Evolutionary conservation across 441 rosid genomes (phyloP).

Genomic region (Eruca vesicaria): DNA sequence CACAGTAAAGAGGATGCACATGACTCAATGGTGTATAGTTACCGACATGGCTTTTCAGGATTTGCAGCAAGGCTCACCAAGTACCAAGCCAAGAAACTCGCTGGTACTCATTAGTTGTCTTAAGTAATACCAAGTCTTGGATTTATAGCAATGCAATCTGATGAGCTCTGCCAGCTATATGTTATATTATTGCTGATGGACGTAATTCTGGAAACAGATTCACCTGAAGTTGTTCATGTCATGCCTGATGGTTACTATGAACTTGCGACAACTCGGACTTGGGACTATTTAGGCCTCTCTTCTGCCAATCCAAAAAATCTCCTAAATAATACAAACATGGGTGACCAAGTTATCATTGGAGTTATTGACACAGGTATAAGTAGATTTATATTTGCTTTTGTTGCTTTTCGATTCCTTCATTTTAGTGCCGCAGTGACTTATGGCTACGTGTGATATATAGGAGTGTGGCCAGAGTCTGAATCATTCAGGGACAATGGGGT

Average conservation of each 20-base stretch:
- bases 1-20: background rate
- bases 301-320: background rate
- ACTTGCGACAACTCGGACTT: background rate
- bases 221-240: background rate
- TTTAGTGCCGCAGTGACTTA: background rate
- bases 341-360: background rate
- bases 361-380: background rate
- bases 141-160: background rate
- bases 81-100: background rate
- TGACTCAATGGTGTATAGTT: background rate
- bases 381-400: background rate
- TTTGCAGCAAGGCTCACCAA: background rate
- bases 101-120: background rate
- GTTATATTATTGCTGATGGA: background rate
- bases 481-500: slow-evolving; percentile 51
- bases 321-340: background rate
- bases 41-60: background rate
- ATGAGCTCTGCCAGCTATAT: background rate
- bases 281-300: background rate
- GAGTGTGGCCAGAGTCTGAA: slow-evolving; percentile 52
- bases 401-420: background rate
- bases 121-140: background rate
- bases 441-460: background rate
- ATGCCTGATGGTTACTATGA: background rate
- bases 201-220: background rate